These are phyloP conservation scores for Coleophoma eucalyptorum DNA, from an alignment of 2,329 filamentous ascomycete species.

Conservation along the genomic window DNA sequence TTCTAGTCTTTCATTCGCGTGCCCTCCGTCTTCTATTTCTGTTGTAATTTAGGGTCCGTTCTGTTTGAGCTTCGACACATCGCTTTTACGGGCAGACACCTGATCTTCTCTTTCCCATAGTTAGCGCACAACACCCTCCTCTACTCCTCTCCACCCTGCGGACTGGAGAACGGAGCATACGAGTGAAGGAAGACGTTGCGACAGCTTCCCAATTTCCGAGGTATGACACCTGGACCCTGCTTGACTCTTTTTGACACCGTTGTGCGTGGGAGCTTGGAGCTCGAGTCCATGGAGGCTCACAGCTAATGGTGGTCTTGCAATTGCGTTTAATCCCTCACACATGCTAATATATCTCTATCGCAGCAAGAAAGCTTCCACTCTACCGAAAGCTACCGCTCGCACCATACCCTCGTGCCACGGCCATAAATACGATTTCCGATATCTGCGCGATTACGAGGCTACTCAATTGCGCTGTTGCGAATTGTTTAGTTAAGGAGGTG, in stretches of 20 bases:
- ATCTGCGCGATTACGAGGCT: conserved; percentile 13
- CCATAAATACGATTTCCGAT: conserved; percentile 7
- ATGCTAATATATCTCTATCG: conserved; percentile 15
- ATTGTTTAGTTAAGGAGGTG: background rate
- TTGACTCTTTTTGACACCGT: conserved; percentile 19
- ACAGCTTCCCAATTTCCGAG: conserved; percentile 17
- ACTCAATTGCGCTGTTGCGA: conserved; percentile 2
- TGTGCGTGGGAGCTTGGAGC: conserved; percentile 18
- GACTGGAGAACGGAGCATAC: conserved; percentile 5
- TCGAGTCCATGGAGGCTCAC: conserved; percentile 8
- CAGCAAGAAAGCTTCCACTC: conserved; percentile 14
- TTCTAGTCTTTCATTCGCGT: conserved; percentile 18
- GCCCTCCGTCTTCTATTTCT: conserved; percentile 15
- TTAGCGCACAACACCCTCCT: conserved; percentile 1
- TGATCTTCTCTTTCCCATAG: background rate
- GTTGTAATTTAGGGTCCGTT: conserved; percentile 6
- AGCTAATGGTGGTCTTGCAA: background rate
- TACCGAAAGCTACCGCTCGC: conserved; percentile 8
- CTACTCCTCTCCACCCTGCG: background rate
- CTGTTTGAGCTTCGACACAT: conserved; percentile 18
- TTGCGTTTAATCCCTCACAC: conserved; percentile 2
- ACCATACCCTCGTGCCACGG: conserved; percentile 12
- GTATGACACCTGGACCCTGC: conserved; percentile 20
- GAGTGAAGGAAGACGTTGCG: conserved; percentile 5
- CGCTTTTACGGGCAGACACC: conserved; percentile 5